Evolutionary conservation across 78 protist species (phyloP).

Genomic region (Dictyostelium capitatum): DNA sequence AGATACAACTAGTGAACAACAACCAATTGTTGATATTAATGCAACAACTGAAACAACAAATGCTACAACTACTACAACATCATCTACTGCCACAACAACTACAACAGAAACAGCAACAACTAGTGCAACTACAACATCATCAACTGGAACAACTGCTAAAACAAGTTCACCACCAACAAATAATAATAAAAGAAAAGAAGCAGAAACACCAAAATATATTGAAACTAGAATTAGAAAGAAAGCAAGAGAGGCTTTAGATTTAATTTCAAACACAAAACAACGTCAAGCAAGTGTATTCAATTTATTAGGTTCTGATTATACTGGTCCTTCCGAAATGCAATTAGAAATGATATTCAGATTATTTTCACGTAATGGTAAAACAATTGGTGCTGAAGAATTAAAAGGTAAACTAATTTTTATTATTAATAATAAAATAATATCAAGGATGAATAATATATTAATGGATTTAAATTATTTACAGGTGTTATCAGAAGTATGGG

Average conservation of each 20-base stretch:
- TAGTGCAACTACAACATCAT: neutral
- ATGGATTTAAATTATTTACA: neutral
- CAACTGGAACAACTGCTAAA: neutral
- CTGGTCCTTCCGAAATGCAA: constrained; percentile 74
- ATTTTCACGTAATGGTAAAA: constrained; percentile 42
- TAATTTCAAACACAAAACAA: constrained; percentile 39
- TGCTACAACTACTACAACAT: neutral
- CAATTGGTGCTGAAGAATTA: constrained; percentile 34
- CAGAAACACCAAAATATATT: constrained; percentile 25
- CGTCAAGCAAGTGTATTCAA: constrained; percentile 53
- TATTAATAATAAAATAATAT: too few relatives aligned
- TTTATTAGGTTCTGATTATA: constrained; percentile 59
- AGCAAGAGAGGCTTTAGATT: constrained; percentile 67
- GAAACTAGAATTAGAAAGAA: constrained; percentile 66
- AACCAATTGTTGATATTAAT: neutral
- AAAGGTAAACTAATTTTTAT: neutral
- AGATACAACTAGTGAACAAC: neutral
- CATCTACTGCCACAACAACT: neutral
- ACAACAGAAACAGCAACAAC: neutral
- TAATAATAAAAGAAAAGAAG: neutral
- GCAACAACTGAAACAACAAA: neutral
- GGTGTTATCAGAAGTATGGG: constrained; percentile 62
- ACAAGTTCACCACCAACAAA: neutral
- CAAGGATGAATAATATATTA: neutral
- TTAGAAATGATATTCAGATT: constrained; percentile 58